Evolutionary conservation across 768 basidiomycete species (phyloP).

Genomic region (Suillus bovinus): DNA sequence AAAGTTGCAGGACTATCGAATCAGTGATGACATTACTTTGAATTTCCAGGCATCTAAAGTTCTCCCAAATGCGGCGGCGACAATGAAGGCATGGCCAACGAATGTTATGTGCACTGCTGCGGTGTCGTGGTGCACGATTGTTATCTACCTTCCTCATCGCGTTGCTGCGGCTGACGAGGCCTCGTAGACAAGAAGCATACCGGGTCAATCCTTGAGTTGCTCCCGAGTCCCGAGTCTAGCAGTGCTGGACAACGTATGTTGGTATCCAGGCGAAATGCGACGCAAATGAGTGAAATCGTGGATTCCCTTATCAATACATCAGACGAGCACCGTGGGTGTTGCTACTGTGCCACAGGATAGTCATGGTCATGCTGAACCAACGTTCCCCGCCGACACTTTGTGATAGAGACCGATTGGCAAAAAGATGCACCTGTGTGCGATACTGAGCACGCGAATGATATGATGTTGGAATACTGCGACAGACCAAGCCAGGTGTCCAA

Average conservation of each 20-base stretch:
- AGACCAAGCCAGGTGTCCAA: too few relatives aligned
- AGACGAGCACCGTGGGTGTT: neutral
- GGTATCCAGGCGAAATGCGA: neutral
- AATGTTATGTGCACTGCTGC: neutral
- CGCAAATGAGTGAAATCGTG: neutral
- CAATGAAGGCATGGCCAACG: neutral
- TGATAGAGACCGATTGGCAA: neutral
- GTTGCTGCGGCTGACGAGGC: neutral
- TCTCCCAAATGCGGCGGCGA: neutral
- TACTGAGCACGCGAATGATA: too few relatives aligned
- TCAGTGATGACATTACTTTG: neutral
- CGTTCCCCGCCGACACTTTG: too few relatives aligned
- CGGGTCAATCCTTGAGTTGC: neutral
- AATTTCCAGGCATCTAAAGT: neutral
- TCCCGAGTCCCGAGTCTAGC: neutral
- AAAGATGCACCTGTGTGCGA: neutral
- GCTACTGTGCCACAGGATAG: neutral
- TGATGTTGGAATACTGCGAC: too few relatives aligned
- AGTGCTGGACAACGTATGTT: neutral
- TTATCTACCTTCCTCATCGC: neutral
- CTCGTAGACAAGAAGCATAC: neutral
- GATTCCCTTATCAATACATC: neutral
- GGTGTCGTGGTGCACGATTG: neutral
- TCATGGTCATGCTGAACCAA: neutral
- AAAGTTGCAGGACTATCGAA: neutral